Base-by-base conservation (phyloP, 495 filamentous ascomycete species). In the Penicillium taxi region DNA sequence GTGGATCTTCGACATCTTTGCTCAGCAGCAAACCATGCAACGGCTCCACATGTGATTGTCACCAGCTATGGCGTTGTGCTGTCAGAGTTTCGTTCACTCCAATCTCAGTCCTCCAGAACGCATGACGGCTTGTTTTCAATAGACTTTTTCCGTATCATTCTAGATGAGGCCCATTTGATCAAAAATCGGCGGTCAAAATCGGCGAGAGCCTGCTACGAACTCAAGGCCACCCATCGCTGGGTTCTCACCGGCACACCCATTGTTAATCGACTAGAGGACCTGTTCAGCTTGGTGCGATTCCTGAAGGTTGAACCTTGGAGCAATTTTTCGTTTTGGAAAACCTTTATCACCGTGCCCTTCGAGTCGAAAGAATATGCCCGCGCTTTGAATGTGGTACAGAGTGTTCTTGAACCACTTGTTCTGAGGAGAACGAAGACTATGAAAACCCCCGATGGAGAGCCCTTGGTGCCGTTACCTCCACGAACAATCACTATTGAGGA, bases 301-400 rank as follows among this genome's bases (percentile, higher is more conserved):
- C 63, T 96, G 20, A 74, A 82, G 40, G 91, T 96, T 6, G 93
- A 96, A 50, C 91, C 91, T 1, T 98, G 91, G 91, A 86, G 80
- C 40, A 96, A 96, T 56, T 96, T 96, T 55, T 91, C 87, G 3
- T 98, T 93, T 64, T 98, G 91, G 91, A 85, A 89, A 42, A 96
- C 93, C 0, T 98, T 98, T 59, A 98, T 98, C 46, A 98, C 93
- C 0, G 78, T 90, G 9, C 91, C 91, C 0, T 98, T 98, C 36
- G 91, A 98, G 54, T 86, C 84, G 0, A 93, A 91, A 45, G 82
- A 98, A 46, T 95, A 86, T 44, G 75, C 95, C 31, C 80, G 88
- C 4, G 91, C 93, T 2, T 72, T 98, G 6, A 91, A 96, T 53
- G 93, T 98, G 3, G 93, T 98, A 2, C 91, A 98, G 50, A 96